Evolutionary conservation across 2,329 filamentous ascomycete species (phyloP).

Genomic region (Knoxdaviesia capensis): DNA sequence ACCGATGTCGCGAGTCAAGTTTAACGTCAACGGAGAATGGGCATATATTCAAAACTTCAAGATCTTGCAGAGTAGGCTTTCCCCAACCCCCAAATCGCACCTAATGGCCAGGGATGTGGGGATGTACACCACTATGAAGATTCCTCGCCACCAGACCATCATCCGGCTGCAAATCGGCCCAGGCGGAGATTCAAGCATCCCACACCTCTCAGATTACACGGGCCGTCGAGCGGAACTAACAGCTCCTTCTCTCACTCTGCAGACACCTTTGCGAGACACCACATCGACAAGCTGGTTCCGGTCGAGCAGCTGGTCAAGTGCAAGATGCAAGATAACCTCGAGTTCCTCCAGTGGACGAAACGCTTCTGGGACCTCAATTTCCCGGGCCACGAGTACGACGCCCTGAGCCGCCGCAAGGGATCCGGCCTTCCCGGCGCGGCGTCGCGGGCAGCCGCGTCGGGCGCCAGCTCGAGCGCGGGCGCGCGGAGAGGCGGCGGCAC

Average conservation of each 20-base stretch:
- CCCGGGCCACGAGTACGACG: slow-evolving; percentile 92
- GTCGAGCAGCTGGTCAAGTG: slow-evolving; percentile 85
- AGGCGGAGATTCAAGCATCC: slow-evolving; percentile 4
- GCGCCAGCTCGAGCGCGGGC: slow-evolving; percentile 25
- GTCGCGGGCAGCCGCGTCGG: slow-evolving; percentile 26
- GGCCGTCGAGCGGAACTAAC: slow-evolving; percentile 4
- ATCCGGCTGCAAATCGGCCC: not conserved
- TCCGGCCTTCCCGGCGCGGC: slow-evolving; percentile 34
- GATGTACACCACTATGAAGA: too few species aligned
- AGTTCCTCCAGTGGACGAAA: slow-evolving; percentile 96
- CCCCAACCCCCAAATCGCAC: slow-evolving; percentile 2
- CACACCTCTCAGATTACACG: not conserved
- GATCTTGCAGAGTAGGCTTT: slow-evolving; percentile 66
- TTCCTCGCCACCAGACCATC: too few species aligned
- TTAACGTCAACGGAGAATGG: slow-evolving; percentile 95
- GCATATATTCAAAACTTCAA: slow-evolving; percentile 98
- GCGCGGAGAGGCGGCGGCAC: slow-evolving; percentile 32
- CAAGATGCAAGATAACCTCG: slow-evolving; percentile 99
- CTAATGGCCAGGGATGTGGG: not conserved
- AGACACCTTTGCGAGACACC: slow-evolving; percentile 73
- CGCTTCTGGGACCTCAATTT: slow-evolving; percentile 96
- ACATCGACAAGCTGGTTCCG: slow-evolving; percentile 74
- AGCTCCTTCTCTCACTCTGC: slow-evolving; percentile 1
- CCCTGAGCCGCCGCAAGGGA: slow-evolving; percentile 65
- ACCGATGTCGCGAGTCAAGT: slow-evolving; percentile 91